Base-by-base conservation (phyloP, 441 rosid genomes). In the Croton setiger region DNA sequence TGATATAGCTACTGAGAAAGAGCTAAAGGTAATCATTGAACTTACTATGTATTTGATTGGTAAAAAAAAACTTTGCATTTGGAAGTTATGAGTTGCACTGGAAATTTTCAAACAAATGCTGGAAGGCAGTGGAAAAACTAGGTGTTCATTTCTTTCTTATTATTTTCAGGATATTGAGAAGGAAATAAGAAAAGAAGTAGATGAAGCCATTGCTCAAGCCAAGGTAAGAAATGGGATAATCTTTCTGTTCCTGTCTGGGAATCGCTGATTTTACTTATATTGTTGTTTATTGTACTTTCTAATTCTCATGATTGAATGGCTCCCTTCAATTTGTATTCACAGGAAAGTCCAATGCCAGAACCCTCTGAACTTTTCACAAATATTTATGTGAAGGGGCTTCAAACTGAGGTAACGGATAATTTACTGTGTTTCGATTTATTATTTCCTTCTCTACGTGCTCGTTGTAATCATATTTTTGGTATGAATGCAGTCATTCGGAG, bases 311-410 rank as follows among this genome's bases (percentile, higher is more conserved):
- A 3, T 49, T 33, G 70, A 57, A 45, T 56, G 63, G 52, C 52
- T 72, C 39, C n/a, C 36, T 60, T 15, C 17, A 47, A 72, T 68
- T 71, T 49, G 41, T 75, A 18, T 65, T 77, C 72, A 65, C 96
- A 92, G 99, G 99, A 94, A 75, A 83, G 90, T 78, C 88, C 96
- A 64, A 83, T 90, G 92, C 99, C 99, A 27, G 94, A 92, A 17
- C 78, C 97, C 33, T 83, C 89, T 14, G 98, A 88, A 76, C 93
- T 94, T 58, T 94, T 87, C 68, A 74, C 93, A 56, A 87, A 94
- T 66, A 92, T 94, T 48, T 86, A 90, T 54, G 86, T 61, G 36
- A 95, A 92, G 76, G 96, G 93, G 70, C 72, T 73, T 17, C 96
- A 93, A 67, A 67, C 64, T 49, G 97, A 88, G 99, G 98, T 95